Conservation (phyloP, 2,329 filamentous ascomycete genomes). For the Biscogniauxia mediterranea region DNA sequence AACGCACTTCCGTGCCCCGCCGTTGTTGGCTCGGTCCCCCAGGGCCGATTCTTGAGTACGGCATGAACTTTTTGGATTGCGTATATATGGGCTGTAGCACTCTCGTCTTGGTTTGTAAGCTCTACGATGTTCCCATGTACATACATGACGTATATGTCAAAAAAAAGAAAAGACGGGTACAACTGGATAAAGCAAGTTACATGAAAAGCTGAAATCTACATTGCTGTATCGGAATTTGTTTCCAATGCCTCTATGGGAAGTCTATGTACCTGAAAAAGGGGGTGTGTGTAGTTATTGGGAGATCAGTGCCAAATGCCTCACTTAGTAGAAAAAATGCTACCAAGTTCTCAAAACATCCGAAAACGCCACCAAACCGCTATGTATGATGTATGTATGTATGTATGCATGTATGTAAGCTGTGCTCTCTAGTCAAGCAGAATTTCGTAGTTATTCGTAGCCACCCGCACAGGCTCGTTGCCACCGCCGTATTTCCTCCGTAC, state of each 20-base stretch:
- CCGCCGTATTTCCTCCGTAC: conserved; percentile 70
- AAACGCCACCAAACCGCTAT: background rate
- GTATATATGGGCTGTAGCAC: too few relatives aligned
- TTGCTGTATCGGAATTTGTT: background rate
- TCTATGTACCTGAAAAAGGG: background rate
- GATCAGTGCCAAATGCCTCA: conserved; percentile 9
- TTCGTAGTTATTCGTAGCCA: conserved; percentile 68
- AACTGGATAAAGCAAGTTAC: background rate
- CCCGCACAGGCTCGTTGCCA: conserved; percentile 60
- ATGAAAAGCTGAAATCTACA: background rate
- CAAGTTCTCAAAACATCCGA: background rate
- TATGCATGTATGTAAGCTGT: background rate
- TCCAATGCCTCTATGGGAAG: background rate
- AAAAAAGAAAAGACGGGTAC: background rate
- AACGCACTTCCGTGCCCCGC: too few relatives aligned
- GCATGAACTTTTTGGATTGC: too few relatives aligned
- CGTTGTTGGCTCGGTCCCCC: too few relatives aligned
- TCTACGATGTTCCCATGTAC: background rate
- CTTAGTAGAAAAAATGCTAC: background rate
- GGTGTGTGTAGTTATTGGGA: background rate
- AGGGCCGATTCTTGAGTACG: too few relatives aligned
- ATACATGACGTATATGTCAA: too few relatives aligned
- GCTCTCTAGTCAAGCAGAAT: conserved; percentile 55
- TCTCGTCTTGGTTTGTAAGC: too few relatives aligned
- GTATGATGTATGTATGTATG: too few relatives aligned